A percentile compares a stretch with the other conserved stretches of the same genome.
Conservation (phyloP, 2,329 filamentous ascomycete genomes). For the Akanthomyces muscarius region DNA sequence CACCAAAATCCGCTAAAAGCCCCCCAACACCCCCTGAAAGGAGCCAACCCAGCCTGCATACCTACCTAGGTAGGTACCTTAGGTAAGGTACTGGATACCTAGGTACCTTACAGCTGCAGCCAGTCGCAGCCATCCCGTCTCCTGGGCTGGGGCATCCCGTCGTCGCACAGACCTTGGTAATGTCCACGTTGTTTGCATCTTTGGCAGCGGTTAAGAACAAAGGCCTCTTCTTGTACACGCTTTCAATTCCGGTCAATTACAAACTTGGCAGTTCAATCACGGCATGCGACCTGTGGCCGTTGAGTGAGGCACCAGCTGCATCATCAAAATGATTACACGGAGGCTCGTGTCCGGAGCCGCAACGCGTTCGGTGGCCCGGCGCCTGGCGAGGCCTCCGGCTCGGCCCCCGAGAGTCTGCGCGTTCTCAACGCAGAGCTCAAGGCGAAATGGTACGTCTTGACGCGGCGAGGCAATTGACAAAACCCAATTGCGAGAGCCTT, state of each 20-base stretch:
- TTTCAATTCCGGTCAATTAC: neutral
- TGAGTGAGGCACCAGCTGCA: neutral
- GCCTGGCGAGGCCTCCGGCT: neutral
- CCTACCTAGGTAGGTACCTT: too few relatives aligned
- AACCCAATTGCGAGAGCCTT: neutral
- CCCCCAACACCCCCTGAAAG: too few relatives aligned
- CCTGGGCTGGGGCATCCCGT: neutral
- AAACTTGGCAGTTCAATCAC: neutral
- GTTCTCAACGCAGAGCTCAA: constrained; percentile 29
- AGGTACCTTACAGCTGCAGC: too few relatives aligned
- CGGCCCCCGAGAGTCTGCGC: neutral
- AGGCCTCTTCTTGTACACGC: neutral
- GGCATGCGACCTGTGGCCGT: neutral
- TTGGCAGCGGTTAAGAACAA: neutral
- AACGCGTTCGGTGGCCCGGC: neutral
- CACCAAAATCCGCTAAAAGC: too few relatives aligned
- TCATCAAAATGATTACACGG: neutral
- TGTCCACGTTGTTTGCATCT: neutral
- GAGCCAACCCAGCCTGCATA: neutral
- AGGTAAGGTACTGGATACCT: too few relatives aligned
- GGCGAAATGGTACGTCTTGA: constrained; percentile 26
- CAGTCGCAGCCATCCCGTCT: neutral
- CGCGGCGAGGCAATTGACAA: too few relatives aligned
- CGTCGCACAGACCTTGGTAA: neutral
- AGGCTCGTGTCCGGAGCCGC: neutral